phyloP scores from a whole-genome alignment of 768 basidiomycete genomes.

The Russula griseocarnosa region DNA sequence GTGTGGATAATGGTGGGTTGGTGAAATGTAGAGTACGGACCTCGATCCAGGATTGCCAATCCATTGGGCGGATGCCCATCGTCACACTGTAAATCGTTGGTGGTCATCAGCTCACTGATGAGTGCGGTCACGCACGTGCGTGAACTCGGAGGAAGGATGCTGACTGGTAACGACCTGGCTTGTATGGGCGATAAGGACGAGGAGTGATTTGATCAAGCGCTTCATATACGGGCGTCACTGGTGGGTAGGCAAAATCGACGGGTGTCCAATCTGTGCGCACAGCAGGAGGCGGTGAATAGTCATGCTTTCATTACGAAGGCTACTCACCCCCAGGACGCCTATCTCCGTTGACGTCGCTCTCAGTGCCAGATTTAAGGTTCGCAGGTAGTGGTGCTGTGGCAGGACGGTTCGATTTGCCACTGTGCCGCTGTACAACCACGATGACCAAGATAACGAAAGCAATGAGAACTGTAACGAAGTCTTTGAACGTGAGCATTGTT shows the following conservation, averaged over 20 bases:
- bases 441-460: not conserved
- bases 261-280: constrained; percentile 48
- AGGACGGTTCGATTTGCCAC: not conserved
- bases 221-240: constrained; percentile 41
- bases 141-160: not conserved
- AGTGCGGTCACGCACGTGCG: not conserved
- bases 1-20: too few relatives aligned
- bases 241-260: constrained; percentile 49
- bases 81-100: constrained; percentile 45
- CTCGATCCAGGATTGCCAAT: constrained; percentile 72
- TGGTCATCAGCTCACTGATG: not conserved
- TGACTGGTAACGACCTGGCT: constrained; percentile 59
- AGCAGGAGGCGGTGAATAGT: too few relatives aligned
- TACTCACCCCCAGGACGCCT: constrained; percentile 31
- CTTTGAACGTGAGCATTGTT: constrained; percentile 2
- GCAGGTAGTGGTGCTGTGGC: not conserved
- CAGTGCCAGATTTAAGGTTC: not conserved
- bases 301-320: not conserved
- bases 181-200: constrained; percentile 63
- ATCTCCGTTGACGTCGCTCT: constrained; percentile 27
- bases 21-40: constrained; percentile 31
- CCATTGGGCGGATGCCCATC: constrained; percentile 65
- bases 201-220: constrained; percentile 47
- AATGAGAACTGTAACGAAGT: not conserved
- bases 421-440: not conserved